Percentiles rank a stretch among this genome's conserved stretches.
These are phyloP conservation scores for Boletus sensibilis DNA, from an alignment of 768 basidiomycete genomes.

Conservation along the genomic window DNA sequence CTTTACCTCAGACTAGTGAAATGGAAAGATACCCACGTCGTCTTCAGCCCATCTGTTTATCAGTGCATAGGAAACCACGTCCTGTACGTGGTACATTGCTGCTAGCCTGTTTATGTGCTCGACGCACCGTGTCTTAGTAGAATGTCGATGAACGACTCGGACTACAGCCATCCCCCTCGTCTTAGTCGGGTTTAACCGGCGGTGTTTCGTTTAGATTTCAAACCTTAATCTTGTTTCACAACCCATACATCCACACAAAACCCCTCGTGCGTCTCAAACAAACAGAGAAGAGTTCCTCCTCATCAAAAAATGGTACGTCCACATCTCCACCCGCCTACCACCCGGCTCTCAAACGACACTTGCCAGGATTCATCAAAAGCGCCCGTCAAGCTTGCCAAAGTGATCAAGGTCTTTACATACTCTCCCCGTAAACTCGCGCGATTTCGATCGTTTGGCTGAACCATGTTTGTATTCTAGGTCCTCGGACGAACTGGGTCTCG, in stretches of 20 bases:
- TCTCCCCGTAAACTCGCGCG: too few species aligned
- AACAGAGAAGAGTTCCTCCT: background rate
- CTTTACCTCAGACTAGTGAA: background rate
- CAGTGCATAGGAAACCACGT: background rate
- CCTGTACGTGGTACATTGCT: background rate
- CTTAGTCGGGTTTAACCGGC: slow-evolving; percentile 18
- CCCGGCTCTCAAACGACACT: too few species aligned
- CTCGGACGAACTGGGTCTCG: slow-evolving; percentile 98
- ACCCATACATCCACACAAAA: slow-evolving; percentile 13
- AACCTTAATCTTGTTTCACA: slow-evolving; percentile 27
- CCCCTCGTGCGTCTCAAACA: background rate
- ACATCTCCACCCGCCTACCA: background rate
- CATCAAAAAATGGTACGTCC: slow-evolving; percentile 27
- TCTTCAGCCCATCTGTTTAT: background rate
- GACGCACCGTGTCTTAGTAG: too few species aligned
- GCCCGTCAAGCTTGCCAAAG: slow-evolving; percentile 96
- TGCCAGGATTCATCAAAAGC: slow-evolving; percentile 80
- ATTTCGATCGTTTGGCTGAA: background rate
- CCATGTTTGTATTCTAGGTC: slow-evolving; percentile 55
- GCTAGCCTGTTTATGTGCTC: background rate
- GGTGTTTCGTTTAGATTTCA: slow-evolving; percentile 8
- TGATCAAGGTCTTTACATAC: slow-evolving; percentile 74
- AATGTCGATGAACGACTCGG: too few species aligned
- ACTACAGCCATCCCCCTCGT: too few species aligned
- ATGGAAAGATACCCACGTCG: slow-evolving; percentile 8